These are phyloP conservation scores for Psidium friedrichsthalianum DNA, from an alignment of 345 rosid species.

Conservation along the genomic window DNA sequence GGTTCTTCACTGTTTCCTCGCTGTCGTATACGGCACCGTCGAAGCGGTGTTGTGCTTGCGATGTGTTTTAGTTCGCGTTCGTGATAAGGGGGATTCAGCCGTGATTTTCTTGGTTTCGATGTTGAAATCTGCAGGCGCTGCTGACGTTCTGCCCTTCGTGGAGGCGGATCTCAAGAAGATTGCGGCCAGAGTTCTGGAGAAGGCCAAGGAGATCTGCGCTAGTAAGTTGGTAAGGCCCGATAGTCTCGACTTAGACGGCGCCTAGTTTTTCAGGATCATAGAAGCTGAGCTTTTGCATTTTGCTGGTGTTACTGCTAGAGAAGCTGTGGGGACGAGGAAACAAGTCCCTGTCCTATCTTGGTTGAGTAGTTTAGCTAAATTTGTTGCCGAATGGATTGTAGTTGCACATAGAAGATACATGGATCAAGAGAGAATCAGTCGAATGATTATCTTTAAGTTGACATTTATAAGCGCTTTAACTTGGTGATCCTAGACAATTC, in stretches of 20 bases:
- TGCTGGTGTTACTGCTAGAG: not conserved
- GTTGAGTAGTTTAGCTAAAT: not conserved
- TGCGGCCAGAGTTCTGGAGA: slow-evolving; percentile 55
- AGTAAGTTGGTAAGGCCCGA: slow-evolving; percentile 38
- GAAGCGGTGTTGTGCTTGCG: not conserved
- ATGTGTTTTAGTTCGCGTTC: not conserved
- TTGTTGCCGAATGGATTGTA: not conserved
- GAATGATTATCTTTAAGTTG: not conserved
- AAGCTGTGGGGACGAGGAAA: not conserved
- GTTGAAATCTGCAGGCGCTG: slow-evolving; percentile 35
- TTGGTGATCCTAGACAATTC: not conserved
- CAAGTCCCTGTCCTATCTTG: not conserved
- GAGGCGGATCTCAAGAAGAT: slow-evolving; percentile 69
- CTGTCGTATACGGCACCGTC: no score
- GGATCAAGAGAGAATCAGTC: not conserved
- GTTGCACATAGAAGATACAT: not conserved
- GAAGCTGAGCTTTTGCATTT: not conserved
- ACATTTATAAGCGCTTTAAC: not conserved
- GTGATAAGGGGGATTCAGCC: not conserved
- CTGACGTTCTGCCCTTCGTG: slow-evolving; percentile 54
- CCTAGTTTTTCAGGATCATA: not conserved
- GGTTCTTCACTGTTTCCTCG: not conserved
- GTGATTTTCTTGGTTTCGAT: not conserved
- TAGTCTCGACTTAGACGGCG: not conserved
- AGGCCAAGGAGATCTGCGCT: slow-evolving; percentile 47